Base-by-base conservation (phyloP, 2,329 filamentous ascomycete genomes). In the Microdochium nivale region DNA sequence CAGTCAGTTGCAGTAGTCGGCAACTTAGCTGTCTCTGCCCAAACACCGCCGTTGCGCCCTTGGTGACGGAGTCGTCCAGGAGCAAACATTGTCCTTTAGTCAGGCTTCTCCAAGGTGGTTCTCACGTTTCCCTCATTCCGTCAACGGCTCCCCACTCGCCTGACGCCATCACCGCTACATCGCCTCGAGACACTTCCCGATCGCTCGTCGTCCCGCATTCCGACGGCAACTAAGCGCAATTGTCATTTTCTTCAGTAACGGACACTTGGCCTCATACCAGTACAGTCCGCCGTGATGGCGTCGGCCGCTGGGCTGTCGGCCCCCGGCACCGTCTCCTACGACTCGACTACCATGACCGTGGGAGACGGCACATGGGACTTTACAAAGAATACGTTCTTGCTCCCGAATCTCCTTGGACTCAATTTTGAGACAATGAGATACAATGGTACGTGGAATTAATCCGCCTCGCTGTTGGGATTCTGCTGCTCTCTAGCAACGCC, bases 341-440 rank as follows among this genome's bases (percentile, higher is more conserved):
- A 78, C 59, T 90, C 86, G 49, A 76, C 84, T 62, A 88, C 83
- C n/a, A 75, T 91, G 76, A 77, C 74, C 51, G 87, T 92, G 16
- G 88, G 88, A 56, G 88, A 92, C 65, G 88, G 88, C 23, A 92
- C 88, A 32, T 94, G 88, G 88, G 86, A 91, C 61, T 85, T 86
- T 52, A 75, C 78, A 53, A 85, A 85, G 64, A 89, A 91, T 62
- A 83, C 80, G 19, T 94, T 92, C 65, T 71, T 94, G 51, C 71
- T 94, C 49, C 88, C 88, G 33, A 90, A 90, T 62, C 71, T 94
- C 47, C 75, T 84, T 60, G 87, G 87, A 9, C 69, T 89, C 56
- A 88, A 90, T 64, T 88, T 89, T 65, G 86, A 85, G 49, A 91
- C 88, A 5, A 91, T 88, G 83, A 83, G 79, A 65, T 90, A 90